phyloP scores from a whole-genome alignment of 495 filamentous ascomycete genomes.

The Tuber melanosporum region DNA sequence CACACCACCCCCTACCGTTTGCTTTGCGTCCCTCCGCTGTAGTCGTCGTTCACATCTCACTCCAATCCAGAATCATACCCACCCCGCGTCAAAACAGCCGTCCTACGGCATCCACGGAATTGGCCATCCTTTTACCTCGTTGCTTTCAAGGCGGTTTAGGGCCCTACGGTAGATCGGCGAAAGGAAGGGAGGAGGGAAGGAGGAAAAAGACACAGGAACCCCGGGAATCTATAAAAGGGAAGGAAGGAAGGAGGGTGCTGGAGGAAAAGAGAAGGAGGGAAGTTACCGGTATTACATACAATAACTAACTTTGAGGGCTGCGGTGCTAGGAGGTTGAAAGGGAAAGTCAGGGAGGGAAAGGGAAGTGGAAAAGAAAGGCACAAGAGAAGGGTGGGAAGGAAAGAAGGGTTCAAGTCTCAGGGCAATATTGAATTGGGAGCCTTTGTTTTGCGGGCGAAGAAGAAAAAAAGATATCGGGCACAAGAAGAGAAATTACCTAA shows the following conservation, averaged over 20 bases:
- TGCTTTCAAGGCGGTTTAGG: not conserved
- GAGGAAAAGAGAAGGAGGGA: not conserved
- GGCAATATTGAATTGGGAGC: not conserved
- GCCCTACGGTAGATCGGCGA: not conserved
- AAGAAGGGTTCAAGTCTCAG: not conserved
- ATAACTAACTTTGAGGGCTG: not conserved
- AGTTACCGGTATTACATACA: not conserved
- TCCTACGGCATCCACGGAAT: not conserved
- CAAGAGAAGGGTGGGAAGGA: not conserved
- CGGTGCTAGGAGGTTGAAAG: not conserved
- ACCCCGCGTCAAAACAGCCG: not conserved
- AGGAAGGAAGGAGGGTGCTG: too few species aligned
- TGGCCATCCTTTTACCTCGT: not conserved
- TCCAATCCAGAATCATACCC: not conserved
- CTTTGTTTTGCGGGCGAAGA: conserved; percentile 3
- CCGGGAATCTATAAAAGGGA: too few species aligned
- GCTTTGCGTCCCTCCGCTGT: not conserved
- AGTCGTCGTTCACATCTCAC: not conserved
- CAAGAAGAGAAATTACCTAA: not conserved
- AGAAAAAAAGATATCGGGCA: not conserved
- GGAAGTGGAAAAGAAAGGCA: not conserved
- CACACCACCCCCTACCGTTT: not conserved
- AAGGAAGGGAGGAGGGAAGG: not conserved
- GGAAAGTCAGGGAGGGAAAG: not conserved
- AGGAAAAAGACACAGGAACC: not conserved